A percentile compares a stretch with the other conserved stretches of the same genome.
Evolutionary conservation across 768 basidiomycete genomes (phyloP).

Genomic region (Kwoniella sp.): DNA sequence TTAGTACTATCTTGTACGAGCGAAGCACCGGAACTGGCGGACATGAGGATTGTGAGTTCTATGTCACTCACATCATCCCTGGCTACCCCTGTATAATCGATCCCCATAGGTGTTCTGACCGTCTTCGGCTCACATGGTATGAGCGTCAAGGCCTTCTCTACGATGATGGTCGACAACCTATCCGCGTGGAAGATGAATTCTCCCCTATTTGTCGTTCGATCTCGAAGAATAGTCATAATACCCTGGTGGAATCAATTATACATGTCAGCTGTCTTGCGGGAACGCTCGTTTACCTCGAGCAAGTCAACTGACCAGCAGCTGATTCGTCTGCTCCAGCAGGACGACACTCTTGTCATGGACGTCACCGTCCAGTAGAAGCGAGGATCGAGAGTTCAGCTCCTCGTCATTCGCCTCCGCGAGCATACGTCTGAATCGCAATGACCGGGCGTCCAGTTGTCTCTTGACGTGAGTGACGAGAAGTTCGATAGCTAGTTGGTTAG

Average conservation of each 20-base stretch:
- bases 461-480: slow-evolving; percentile 88
- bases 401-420: slow-evolving; percentile 61
- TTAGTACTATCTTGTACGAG: not conserved
- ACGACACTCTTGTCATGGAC: slow-evolving; percentile 59
- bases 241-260: slow-evolving; percentile 69
- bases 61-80: slow-evolving; percentile 62
- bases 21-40: no score
- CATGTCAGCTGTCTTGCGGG: no score
- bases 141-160: slow-evolving; percentile 78
- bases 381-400: slow-evolving; percentile 24
- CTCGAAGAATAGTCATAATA: slow-evolving; percentile 82
- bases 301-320: slow-evolving; percentile 65
- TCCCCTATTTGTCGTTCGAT: slow-evolving; percentile 68
- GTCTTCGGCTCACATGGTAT: slow-evolving; percentile 68
- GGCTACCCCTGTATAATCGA: slow-evolving; percentile 64
- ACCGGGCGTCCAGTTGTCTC: slow-evolving; percentile 77
- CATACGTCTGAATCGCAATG: slow-evolving; percentile 70
- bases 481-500: slow-evolving; percentile 88
- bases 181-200: slow-evolving; percentile 94
- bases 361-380: slow-evolving; percentile 29
- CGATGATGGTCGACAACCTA: slow-evolving; percentile 76
- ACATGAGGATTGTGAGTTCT: not conserved
- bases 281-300: no score
- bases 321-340: slow-evolving; percentile 75
- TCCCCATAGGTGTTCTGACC: slow-evolving; percentile 70